Conservation (phyloP, 148 eudicot species). For the Silene latifolia region DNA sequence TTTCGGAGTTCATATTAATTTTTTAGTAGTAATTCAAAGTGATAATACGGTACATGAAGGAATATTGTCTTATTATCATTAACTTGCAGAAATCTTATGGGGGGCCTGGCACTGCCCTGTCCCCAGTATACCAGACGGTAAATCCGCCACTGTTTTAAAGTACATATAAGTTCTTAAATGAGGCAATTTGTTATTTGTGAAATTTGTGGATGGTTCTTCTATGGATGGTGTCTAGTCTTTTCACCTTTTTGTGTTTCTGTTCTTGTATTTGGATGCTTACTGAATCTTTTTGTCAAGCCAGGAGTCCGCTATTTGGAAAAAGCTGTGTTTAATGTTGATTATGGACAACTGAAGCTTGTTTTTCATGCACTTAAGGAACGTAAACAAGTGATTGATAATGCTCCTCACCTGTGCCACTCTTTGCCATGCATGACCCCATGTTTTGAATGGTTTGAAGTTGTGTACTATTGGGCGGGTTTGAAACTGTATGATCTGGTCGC, state of each 20-base stretch:
- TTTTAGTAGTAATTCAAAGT: too few species aligned
- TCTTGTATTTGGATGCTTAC: conserved; percentile 1
- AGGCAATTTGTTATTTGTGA: background rate
- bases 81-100: too few species aligned
- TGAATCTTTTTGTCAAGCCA: conserved; percentile 26
- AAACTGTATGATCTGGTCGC: conserved; percentile 90
- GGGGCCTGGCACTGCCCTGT: too few species aligned
- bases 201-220: background rate
- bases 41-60: too few species aligned
- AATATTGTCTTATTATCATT: too few species aligned
- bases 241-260: background rate
- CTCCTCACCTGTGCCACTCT: conserved; percentile 92
- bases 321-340: conserved; percentile 89
- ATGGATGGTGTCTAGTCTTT: background rate
- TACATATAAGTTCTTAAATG: background rate
- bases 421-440: conserved; percentile 99
- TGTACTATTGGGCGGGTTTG: conserved; percentile 94
- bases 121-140: too few species aligned
- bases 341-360: conserved; percentile 91
- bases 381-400: conserved; percentile 88
- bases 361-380: conserved; percentile 97
- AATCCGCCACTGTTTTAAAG: too few species aligned
- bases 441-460: conserved; percentile 84
- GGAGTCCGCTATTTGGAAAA: conserved; percentile 98
- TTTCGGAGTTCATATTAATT: too few species aligned